These are phyloP conservation scores for Cubamyces lactineus DNA, from an alignment of 768 basidiomycete genomes.

Conservation along the genomic window DNA sequence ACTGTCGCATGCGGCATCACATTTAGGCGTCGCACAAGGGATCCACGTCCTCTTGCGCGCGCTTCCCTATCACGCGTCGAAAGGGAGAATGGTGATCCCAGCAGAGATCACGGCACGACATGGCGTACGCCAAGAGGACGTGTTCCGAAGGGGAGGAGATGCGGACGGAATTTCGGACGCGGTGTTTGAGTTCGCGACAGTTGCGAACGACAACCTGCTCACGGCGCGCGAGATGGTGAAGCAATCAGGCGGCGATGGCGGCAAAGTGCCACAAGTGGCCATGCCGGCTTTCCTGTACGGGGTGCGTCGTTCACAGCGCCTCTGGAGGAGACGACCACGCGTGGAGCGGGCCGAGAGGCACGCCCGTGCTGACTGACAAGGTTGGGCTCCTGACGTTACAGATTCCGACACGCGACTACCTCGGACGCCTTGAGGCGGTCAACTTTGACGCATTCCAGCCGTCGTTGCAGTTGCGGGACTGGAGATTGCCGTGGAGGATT, in stretches of 20 bases:
- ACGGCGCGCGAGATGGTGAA: constrained; percentile 75
- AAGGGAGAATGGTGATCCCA: constrained; percentile 75
- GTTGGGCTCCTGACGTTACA: constrained; percentile 34
- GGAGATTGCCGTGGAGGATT: constrained; percentile 78
- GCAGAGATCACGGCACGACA: constrained; percentile 82
- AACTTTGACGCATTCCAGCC: constrained; percentile 76
- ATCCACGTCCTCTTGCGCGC: constrained; percentile 73
- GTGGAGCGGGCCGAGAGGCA: constrained; percentile 7
- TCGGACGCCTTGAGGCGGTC: constrained; percentile 65
- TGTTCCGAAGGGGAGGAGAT: constrained; percentile 58
- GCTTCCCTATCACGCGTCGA: constrained; percentile 74
- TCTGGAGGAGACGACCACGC: background rate
- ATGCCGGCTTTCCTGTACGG: constrained; percentile 75
- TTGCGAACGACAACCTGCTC: constrained; percentile 78
- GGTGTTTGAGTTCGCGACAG: constrained; percentile 79
- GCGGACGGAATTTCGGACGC: constrained; percentile 73
- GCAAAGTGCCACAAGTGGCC: constrained; percentile 56
- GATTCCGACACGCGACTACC: constrained; percentile 70
- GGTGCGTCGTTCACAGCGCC: constrained; percentile 48
- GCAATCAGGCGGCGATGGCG: constrained; percentile 48
- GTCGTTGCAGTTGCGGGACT: constrained; percentile 65
- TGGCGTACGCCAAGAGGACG: constrained; percentile 77
- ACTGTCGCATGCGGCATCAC: constrained; percentile 78
- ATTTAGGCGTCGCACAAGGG: constrained; percentile 76
- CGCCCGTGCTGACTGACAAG: constrained; percentile 19